Base-by-base conservation (phyloP, 768 basidiomycete species). In the Artomyces pyxidatus region DNA sequence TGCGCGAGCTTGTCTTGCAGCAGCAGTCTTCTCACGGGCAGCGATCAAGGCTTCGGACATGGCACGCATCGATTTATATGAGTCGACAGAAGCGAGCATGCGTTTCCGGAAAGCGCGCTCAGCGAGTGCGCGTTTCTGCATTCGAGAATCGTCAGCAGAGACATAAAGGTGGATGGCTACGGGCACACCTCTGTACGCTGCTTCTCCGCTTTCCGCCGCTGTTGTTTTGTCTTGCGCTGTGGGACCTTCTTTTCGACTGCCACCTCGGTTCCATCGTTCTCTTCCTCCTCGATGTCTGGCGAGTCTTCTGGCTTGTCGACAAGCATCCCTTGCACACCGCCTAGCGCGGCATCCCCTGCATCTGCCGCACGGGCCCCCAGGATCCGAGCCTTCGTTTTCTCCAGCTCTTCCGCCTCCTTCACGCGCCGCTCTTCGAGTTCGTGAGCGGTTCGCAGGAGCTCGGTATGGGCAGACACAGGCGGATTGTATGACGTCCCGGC, bases 401-500 rank as follows among this genome's bases (percentile, higher is more conserved):
- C 71, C 12, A 79, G 65, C 59, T 75, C 76, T 45, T 74, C 77
- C 1, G 71, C 75, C 49, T 81, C 74, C 22, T 68, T 68, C 35
- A 80, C 60, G 37, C 75, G 73, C 41, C 72, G 73, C 57, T 75
- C 74, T 64, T 93, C 93, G 12, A 74, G 63, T 51, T 79, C 74
- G 45, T 80, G 74, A 0, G 91, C 93, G 44, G 76, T 66, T 11
- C 75, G 67, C 19, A 97, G 61, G 4, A 95, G 76, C 42, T 80
- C 78, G 43, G 78, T 75, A 57, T 95, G 88, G 0, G 83, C 80
- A 3, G 77, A 72, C 1, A 76, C 78, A 0, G 81, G 80, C 0
- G 93, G 93, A 61, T 96, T 96, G 62, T 97, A 97, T 16, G 90
- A 93, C 3, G 84, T 77, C 17, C 93, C 93, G 27, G 79, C 80